Evolutionary conservation across 371 early-diverging fungal species (phyloP).

Genomic region (Actinomortierella ambigua): DNA sequence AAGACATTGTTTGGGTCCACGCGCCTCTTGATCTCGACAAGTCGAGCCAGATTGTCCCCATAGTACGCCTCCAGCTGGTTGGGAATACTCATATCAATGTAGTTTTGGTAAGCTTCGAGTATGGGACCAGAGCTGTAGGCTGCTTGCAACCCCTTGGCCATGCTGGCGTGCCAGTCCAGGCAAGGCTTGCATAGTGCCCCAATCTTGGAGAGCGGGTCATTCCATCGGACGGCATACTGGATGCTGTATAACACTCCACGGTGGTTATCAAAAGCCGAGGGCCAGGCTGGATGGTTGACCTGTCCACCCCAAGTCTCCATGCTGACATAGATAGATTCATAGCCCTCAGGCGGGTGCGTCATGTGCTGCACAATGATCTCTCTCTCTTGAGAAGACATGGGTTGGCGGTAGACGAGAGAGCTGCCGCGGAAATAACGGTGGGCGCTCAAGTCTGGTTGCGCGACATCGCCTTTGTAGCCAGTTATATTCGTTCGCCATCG

Average conservation of each 20-base stretch:
- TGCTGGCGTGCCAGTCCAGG: conserved; percentile 28
- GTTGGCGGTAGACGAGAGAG: conserved; percentile 29
- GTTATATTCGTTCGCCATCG: conserved; percentile 20
- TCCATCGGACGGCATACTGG: too few species aligned
- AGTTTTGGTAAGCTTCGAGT: conserved; percentile 45
- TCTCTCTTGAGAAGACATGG: conserved; percentile 21
- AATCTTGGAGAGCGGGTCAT: too few species aligned
- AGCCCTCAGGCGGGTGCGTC: conserved; percentile 20
- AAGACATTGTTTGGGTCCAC: conserved; percentile 47
- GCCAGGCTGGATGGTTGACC: conserved; percentile 10
- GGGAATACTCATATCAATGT: conserved; percentile 41
- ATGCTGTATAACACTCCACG: too few species aligned
- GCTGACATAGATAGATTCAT: conserved; percentile 28
- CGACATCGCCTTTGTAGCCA: too few species aligned
- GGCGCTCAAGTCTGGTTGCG: too few species aligned
- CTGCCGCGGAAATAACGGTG: conserved; percentile 30
- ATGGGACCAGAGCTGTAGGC: conserved; percentile 12
- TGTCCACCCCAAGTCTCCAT: conserved; percentile 46
- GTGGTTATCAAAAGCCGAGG: conserved; percentile 28
- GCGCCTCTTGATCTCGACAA: conserved; percentile 36
- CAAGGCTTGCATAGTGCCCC: too few species aligned
- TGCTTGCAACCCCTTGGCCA: too few species aligned
- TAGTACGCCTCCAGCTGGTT: conserved; percentile 46
- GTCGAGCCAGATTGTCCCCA: conserved; percentile 31
- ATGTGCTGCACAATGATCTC: conserved; percentile 28